phyloP scores from a whole-genome alignment of 2,329 filamentous ascomycete genomes.

The Nannizzia gypsea region DNA sequence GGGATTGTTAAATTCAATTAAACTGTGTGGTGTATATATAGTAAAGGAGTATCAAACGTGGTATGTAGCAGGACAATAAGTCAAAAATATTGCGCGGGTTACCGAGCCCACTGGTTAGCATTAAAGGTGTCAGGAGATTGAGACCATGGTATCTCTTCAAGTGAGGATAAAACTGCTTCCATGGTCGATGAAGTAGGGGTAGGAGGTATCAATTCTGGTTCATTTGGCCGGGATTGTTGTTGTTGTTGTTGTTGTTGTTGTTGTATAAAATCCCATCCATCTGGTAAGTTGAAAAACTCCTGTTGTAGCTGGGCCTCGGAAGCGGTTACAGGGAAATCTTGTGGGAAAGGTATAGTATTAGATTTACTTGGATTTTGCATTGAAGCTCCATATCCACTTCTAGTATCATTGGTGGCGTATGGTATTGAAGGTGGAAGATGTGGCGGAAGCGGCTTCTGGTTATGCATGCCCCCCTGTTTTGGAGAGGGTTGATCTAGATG shows the following conservation, averaged over 20 bases:
- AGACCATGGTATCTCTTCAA: conserved; percentile 28
- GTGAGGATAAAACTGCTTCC: conserved; percentile 16
- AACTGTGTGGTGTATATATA: background rate
- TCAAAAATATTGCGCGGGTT: background rate
- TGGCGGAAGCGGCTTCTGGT: conserved; percentile 1
- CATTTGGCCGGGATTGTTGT: conserved; percentile 12
- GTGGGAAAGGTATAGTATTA: conserved; percentile 3
- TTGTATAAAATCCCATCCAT: conserved; percentile 22
- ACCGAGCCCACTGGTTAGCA: conserved; percentile 22
- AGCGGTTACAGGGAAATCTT: background rate
- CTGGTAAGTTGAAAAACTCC: conserved; percentile 19
- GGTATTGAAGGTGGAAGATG: background rate
- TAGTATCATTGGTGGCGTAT: conserved; percentile 4
- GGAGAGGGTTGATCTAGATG: conserved; percentile 21
- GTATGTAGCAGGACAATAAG: background rate
- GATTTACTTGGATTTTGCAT: conserved; percentile 15
- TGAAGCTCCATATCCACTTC: conserved; percentile 12
- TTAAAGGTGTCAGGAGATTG: conserved; percentile 20
- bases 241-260: conserved; percentile 10
- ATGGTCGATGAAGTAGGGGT: background rate
- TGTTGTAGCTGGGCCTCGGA: conserved; percentile 11
- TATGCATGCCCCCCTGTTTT: conserved; percentile 15
- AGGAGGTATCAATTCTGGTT: conserved; percentile 4
- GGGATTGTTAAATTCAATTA: background rate
- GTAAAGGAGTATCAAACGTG: background rate